phyloP scores from a whole-genome alignment of 768 basidiomycete species.

The Holtermannia corniformis region DNA sequence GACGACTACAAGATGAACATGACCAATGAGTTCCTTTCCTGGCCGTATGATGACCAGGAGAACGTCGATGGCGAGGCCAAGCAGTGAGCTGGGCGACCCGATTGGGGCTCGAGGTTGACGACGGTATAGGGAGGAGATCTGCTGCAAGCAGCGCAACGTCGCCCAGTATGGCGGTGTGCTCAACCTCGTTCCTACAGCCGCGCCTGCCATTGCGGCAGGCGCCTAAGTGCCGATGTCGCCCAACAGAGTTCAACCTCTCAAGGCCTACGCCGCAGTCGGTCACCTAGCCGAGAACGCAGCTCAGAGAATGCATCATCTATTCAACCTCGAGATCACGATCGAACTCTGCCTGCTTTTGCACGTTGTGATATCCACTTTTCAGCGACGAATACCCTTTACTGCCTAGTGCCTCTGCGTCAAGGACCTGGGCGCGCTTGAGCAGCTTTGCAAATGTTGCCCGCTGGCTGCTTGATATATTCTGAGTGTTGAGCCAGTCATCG shows the following conservation, averaged over 20 bases:
- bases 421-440: not conserved
- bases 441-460: not conserved
- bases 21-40: constrained; percentile 20
- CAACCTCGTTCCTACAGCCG: too few relatives aligned
- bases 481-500: not conserved
- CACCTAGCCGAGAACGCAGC: too few relatives aligned
- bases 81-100: too few relatives aligned
- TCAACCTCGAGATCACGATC: not conserved
- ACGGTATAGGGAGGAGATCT: too few relatives aligned
- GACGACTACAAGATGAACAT: constrained; percentile 18
- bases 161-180: too few relatives aligned
- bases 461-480: not conserved
- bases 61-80: constrained; percentile 3
- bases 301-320: too few relatives aligned
- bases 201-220: too few relatives aligned
- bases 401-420: not conserved
- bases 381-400: not conserved
- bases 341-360: not conserved
- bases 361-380: not conserved
- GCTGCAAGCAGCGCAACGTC: too few relatives aligned
- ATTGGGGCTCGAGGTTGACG: too few relatives aligned
- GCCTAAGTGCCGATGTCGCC: too few relatives aligned
- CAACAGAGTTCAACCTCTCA: too few relatives aligned
- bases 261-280: too few relatives aligned
- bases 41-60: constrained; percentile 4